Percentiles rank a stretch among this genome's conserved stretches.
Evolutionary conservation across 2,329 filamentous ascomycete species (phyloP).

Genomic region (Fusarium sp.): DNA sequence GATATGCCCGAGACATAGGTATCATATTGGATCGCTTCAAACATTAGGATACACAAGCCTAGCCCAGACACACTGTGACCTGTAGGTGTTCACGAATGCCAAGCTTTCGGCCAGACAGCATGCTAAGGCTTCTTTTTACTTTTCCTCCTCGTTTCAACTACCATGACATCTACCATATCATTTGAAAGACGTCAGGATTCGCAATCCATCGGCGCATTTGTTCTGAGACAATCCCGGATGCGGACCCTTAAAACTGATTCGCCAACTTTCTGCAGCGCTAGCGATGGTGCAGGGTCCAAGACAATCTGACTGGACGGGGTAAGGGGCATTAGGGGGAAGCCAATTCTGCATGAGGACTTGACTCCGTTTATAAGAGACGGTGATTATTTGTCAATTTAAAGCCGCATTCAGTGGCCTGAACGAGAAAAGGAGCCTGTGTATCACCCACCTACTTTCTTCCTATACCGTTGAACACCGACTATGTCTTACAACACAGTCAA

Average conservation of each 20-base stretch:
- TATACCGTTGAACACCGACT: background rate
- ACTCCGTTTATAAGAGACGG: constrained; percentile 1
- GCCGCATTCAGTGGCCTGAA: background rate
- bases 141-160: background rate
- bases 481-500: background rate
- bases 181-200: background rate
- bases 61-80: constrained; percentile 10
- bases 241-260: constrained; percentile 27
- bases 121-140: background rate
- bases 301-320: constrained; percentile 20
- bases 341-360: constrained; percentile 12
- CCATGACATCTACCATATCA: background rate
- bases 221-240: constrained; percentile 22
- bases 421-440: background rate
- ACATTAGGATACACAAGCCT: background rate
- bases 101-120: background rate
- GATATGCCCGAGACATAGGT: constrained; percentile 26
- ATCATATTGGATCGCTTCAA: constrained; percentile 2
- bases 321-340: constrained; percentile 28
- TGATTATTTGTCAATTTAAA: background rate
- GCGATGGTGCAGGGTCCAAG: constrained; percentile 38
- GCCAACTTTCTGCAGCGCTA: constrained; percentile 26
- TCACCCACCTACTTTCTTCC: background rate
- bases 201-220: constrained; percentile 19
- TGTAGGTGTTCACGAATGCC: background rate